A percentile compares a stretch with the other conserved stretches of the same genome.
Evolutionary conservation across 2,329 filamentous ascomycete genomes (phyloP).

Genomic region (Colletotrichum sidae): DNA sequence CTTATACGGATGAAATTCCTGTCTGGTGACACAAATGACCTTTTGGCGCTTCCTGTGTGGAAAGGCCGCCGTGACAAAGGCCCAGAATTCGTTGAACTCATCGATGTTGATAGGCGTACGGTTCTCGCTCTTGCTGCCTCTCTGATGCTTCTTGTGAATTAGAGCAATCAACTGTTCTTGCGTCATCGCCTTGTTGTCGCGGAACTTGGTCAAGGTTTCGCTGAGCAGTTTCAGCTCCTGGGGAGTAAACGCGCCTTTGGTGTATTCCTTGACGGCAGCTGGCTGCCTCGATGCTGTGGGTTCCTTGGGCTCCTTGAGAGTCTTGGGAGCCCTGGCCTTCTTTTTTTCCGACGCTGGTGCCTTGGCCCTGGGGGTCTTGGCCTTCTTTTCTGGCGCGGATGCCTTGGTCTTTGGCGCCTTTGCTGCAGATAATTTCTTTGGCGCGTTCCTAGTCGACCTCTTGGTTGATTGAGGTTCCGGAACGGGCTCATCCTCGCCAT

Average conservation of each 20-base stretch:
- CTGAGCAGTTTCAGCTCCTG: slow-evolving; percentile 56
- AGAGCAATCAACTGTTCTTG: slow-evolving; percentile 61
- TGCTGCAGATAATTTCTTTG: too few relatives aligned
- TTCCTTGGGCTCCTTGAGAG: too few relatives aligned
- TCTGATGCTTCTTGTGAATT: slow-evolving; percentile 44
- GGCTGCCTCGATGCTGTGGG: too few relatives aligned
- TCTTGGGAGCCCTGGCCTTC: too few relatives aligned
- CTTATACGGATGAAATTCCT: slow-evolving; percentile 74
- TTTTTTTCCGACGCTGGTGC: too few relatives aligned
- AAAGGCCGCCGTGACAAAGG: slow-evolving; percentile 57
- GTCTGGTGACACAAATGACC: slow-evolving; percentile 67
- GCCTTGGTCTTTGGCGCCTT: too few relatives aligned
- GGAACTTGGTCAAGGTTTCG: slow-evolving; percentile 57
- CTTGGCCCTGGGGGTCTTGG: too few relatives aligned
- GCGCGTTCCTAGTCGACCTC: too few relatives aligned
- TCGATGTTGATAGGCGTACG: slow-evolving; percentile 47
- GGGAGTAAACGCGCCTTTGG: slow-evolving; percentile 55
- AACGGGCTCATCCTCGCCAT: too few relatives aligned
- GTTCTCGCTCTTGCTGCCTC: slow-evolving; percentile 45
- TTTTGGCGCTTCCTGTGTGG: slow-evolving; percentile 64
- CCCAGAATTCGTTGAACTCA: slow-evolving; percentile 61
- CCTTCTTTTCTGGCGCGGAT: too few relatives aligned
- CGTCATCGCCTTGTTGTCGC: slow-evolving; percentile 54
- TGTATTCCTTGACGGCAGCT: not conserved
- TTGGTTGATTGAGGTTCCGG: too few relatives aligned